Percentiles rank a stretch among this genome's conserved stretches.
These are phyloP conservation scores for Fusarium annulatum DNA, from an alignment of 2,329 filamentous ascomycete species.

Conservation along the genomic window DNA sequence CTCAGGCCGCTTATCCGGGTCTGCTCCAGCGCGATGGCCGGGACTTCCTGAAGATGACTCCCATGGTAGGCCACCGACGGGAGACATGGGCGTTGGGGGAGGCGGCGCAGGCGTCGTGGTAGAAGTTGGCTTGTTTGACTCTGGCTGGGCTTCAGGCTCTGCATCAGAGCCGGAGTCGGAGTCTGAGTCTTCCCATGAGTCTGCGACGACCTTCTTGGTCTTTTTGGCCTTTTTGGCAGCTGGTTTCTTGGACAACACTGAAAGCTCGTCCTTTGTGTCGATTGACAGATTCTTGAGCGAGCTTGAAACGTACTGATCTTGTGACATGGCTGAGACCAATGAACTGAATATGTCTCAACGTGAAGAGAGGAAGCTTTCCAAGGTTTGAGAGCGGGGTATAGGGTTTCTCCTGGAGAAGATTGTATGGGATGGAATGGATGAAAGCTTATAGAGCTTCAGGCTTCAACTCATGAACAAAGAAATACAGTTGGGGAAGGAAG, in stretches of 20 bases:
- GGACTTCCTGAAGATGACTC: conserved; percentile 23
- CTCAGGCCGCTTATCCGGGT: conserved; percentile 69
- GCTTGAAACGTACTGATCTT: conserved; percentile 43
- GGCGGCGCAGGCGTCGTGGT: conserved; percentile 59
- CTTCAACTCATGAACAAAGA: neutral
- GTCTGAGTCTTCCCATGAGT: conserved; percentile 70
- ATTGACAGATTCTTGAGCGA: conserved; percentile 50
- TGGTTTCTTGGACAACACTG: conserved; percentile 36
- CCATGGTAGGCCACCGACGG: conserved; percentile 47
- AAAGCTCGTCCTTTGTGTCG: conserved; percentile 33
- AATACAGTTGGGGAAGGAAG: neutral
- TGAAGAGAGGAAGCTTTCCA: too few species aligned
- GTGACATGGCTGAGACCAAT: conserved; percentile 30
- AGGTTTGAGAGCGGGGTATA: neutral
- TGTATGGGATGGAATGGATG: neutral
- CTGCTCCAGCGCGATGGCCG: conserved; percentile 8
- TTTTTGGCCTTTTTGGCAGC: conserved; percentile 41
- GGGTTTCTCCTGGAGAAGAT: neutral
- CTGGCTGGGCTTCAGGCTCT: conserved; percentile 49
- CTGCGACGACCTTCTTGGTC: conserved; percentile 48
- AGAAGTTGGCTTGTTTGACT: conserved; percentile 52
- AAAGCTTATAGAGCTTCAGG: neutral
- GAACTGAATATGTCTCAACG: neutral
- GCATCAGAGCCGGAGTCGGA: conserved; percentile 63
- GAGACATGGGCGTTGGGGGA: conserved; percentile 74